Evolutionary conservation across 164 flowering plant genomes (phyloP).

Genomic region (Chloranthus sessilifolius): DNA sequence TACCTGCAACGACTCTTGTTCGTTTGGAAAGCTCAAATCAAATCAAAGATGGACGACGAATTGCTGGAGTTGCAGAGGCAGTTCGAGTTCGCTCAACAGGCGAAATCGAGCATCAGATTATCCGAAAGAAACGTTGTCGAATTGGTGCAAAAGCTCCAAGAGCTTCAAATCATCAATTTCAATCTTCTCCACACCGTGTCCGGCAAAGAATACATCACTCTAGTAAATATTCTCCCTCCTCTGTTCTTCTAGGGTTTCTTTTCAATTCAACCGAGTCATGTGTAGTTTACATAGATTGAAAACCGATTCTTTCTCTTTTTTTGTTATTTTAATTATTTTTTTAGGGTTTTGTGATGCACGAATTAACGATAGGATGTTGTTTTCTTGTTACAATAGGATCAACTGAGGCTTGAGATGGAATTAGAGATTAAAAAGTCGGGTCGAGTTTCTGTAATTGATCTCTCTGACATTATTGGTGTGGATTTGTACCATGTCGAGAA

Average conservation of each 20-base stretch:
- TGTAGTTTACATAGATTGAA: not conserved
- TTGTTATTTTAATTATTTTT: not conserved
- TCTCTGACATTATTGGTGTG: slow-evolving; percentile 72
- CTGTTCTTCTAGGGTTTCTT: slow-evolving; percentile 1
- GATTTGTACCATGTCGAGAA: slow-evolving; percentile 92
- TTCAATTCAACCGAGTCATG: not conserved
- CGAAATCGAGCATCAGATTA: slow-evolving; percentile 75
- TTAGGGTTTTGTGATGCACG: slow-evolving; percentile 4
- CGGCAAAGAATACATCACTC: slow-evolving; percentile 96
- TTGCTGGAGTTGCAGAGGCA: slow-evolving; percentile 84
- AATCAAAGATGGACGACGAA: slow-evolving; percentile 85
- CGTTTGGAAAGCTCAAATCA: too few species aligned
- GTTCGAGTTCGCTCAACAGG: slow-evolving; percentile 89
- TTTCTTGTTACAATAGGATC: slow-evolving; percentile 43
- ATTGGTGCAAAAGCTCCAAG: slow-evolving; percentile 84
- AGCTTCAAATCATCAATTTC: slow-evolving; percentile 84
- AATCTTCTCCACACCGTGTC: slow-evolving; percentile 91
- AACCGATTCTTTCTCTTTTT: not conserved
- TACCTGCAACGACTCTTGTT: too few species aligned
- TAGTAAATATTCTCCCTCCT: slow-evolving; percentile 33
- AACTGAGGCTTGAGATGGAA: slow-evolving; percentile 72
- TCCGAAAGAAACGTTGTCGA: slow-evolving; percentile 95
- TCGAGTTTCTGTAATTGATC: slow-evolving; percentile 84
- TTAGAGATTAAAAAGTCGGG: slow-evolving; percentile 56
- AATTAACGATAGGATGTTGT: not conserved